Base-by-base conservation (phyloP, 1,284 basidiomycete genomes). In the Afroboletus lepidellus region DNA sequence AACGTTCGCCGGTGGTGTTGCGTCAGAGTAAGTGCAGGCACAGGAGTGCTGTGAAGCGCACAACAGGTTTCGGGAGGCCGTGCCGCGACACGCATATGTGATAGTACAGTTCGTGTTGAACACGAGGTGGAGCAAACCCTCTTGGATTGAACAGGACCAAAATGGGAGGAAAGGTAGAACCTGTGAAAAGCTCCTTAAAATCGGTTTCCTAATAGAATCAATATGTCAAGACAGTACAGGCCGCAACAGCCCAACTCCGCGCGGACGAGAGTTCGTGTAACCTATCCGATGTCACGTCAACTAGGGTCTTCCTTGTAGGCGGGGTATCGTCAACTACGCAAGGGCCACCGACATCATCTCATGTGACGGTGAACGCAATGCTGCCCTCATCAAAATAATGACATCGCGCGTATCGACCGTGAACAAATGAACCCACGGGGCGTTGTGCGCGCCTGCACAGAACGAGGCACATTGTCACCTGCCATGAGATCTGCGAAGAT, bases 111-210 rank as follows among this genome's bases (percentile, higher is more conserved):
- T 63, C 54, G 48, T 43, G 60, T 49, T 32, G 38, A 57, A 65
- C 64, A 65, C 64, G 64, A 69, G 66, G 67, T 50, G 15, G 32
- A 49, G 33, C 12, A 37, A 51, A 64, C 53, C 32, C 50, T 48
- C 41, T 54, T 62, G 44, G 41, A 41, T 53, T 34, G 32, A 54
- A 45, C 48, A 51, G 50, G 41, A 20, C 41, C n/a, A 23, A 54
- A 42, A 53, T 50, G 39, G 47, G 44, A 39, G 48, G 41, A 44
- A 47, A 50, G 42, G 48, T 41, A 52, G 29, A 32, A 16, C 24
- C 34, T 54, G 55, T 51, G 51, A 57, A 53, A 55, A 51, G 46
- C 32, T 46, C 47, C 50, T 42, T 48, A 54, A 47, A 52, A 43
- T 37, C 24, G 41, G 41, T 30, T 46, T 25, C 46, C 34, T 43